Base-by-base conservation (phyloP, 805 yeast species). In the Candida xyloterini region DNA sequence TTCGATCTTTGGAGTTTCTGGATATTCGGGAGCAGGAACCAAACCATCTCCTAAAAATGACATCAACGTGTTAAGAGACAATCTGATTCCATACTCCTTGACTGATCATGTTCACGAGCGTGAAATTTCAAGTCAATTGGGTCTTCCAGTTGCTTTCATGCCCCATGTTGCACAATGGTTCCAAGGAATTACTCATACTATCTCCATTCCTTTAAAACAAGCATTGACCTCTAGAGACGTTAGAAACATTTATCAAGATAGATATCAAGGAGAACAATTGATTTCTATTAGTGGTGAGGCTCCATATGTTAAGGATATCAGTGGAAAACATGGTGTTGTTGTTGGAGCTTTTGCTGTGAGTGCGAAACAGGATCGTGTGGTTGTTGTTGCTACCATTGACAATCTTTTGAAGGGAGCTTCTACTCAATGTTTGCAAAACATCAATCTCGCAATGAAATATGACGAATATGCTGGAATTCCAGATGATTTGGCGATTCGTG, bases 141-240 rank as follows among this genome's bases (percentile, higher is more conserved):
- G 95, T 3, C 66, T 68, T 30, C 76, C 78, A 24, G 88, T 93
- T 35, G 91, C 95, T 4, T 93, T 93, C 63, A 79, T 85, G 49
- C 99, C 99, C 15, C 99, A 93, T 58, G 99, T 93, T 44, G 99
- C 97, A 2, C 95, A 84, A 62, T 93, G 99, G 99, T 93, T 93
- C 79, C 98, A 95, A 68, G 99, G 99, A 53, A 93, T 93, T 52
- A 75, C 96, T 1, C 85, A 85, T 56, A 91, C 99, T 15, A 82
- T 93, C 40, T 81, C 88, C 29, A 84, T 93, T 44, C 99, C 99
- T 37, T 76, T 93, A 57, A 81, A 77, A 54, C 70, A 75, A 46
- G 71, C 78, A 38, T 67, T 90, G 49, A 77, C 91, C 7, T 74
- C 93, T 9, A 79, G 95, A 60, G 95, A 88, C 42, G 75, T 89